phyloP scores from a whole-genome alignment of 305 asterid genomes.

The Plantago coronopus region DNA sequence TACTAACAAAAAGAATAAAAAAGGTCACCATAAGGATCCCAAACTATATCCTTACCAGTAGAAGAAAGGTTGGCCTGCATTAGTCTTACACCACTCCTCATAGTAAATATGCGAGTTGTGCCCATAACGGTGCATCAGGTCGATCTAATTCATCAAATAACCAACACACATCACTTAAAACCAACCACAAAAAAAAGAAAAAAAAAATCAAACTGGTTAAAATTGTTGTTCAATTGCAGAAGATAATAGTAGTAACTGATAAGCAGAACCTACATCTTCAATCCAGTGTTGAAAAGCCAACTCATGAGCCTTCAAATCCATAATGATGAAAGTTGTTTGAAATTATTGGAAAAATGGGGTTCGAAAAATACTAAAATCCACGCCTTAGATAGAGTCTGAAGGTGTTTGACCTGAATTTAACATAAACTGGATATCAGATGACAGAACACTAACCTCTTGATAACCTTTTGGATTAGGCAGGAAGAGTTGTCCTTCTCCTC shows the following conservation, averaged over 20 bases:
- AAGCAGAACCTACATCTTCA: slow-evolving; percentile 10
- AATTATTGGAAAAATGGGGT: too few relatives aligned
- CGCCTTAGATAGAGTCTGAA: too few relatives aligned
- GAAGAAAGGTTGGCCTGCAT: slow-evolving; percentile 86
- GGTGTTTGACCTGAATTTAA: too few relatives aligned
- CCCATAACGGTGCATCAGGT: slow-evolving; percentile 93
- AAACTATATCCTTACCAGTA: slow-evolving; percentile 60
- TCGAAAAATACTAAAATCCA: too few relatives aligned
- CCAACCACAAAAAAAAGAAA: background rate
- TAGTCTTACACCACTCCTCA: slow-evolving; percentile 70
- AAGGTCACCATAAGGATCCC: background rate
- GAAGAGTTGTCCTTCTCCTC: too few relatives aligned
- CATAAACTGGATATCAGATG: too few relatives aligned
- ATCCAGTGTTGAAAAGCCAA: slow-evolving; percentile 6
- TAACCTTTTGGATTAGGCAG: too few relatives aligned
- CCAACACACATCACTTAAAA: background rate
- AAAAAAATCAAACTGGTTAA: background rate
- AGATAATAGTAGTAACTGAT: background rate
- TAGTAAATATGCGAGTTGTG: slow-evolving; percentile 72
- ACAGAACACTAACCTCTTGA: too few relatives aligned
- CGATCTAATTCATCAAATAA: slow-evolving; percentile 40
- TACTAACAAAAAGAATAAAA: slow-evolving; percentile 1
- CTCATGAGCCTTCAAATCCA: background rate
- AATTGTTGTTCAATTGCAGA: too few relatives aligned
- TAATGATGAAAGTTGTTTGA: too few relatives aligned